These are phyloP conservation scores for Alternaria arborescens DNA, from an alignment of 2,329 filamentous ascomycete genomes.

Conservation along the genomic window DNA sequence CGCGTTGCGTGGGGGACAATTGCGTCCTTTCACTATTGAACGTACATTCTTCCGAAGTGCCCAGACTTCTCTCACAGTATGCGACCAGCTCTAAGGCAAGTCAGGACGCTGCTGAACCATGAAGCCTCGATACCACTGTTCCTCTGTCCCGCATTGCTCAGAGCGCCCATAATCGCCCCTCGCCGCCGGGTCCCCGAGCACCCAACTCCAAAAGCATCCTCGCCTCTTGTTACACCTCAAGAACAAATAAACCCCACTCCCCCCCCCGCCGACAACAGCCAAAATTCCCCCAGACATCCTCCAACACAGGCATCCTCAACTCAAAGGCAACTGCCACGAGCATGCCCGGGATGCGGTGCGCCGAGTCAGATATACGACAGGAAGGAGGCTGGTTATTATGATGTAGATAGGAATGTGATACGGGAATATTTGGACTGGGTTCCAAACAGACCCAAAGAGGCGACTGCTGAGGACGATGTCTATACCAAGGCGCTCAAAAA, in stretches of 20 bases:
- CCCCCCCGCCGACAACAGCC: slow-evolving; percentile 15
- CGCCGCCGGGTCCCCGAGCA: slow-evolving; percentile 14
- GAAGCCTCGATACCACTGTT: slow-evolving; percentile 43
- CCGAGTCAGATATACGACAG: slow-evolving; percentile 65
- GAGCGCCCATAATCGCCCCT: slow-evolving; percentile 20
- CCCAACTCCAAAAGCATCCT: slow-evolving; percentile 30
- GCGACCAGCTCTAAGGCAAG: slow-evolving; percentile 43
- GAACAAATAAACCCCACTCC: slow-evolving; percentile 25
- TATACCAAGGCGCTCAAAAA: slow-evolving; percentile 49
- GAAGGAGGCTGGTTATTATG: slow-evolving; percentile 67
- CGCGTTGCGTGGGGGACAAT: slow-evolving; percentile 9
- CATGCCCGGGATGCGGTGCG: slow-evolving; percentile 71
- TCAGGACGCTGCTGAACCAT: slow-evolving; percentile 37
- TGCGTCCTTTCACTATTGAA: background rate
- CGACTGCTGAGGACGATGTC: slow-evolving; percentile 46
- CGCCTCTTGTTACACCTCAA: slow-evolving; percentile 29
- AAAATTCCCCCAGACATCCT: background rate
- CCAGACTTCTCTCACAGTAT: slow-evolving; percentile 30
- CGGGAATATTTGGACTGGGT: slow-evolving; percentile 49
- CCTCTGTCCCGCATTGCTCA: slow-evolving; percentile 47
- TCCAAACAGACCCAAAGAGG: slow-evolving; percentile 28
- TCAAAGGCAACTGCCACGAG: slow-evolving; percentile 54
- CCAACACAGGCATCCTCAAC: slow-evolving; percentile 8
- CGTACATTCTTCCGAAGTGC: background rate
- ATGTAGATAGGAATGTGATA: slow-evolving; percentile 58